Base-by-base conservation (phyloP, 768 basidiomycete genomes). In the Podaxis pistillaris region DNA sequence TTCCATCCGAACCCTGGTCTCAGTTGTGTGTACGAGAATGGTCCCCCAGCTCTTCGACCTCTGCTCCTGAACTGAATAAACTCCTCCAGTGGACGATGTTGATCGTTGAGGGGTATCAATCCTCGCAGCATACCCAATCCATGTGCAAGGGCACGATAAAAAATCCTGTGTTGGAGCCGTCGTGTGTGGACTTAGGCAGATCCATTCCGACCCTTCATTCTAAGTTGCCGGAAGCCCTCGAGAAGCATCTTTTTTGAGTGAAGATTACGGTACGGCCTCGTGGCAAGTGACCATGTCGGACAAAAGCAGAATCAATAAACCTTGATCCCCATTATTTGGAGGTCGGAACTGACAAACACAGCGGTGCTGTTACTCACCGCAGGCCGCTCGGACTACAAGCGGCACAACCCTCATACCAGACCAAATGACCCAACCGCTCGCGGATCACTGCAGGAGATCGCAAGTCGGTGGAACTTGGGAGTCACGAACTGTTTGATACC, bases 391-490 rank as follows among this genome's bases (percentile, higher is more conserved):
- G 30, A 30, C 17, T 40, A 19, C n/a, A 60, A 60, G 38, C 51
- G 51, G 51, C 28, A 53, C 38, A 53, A 60, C 24, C 51, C 59
- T 60, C 52, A 57, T 56, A 63, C 36, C 62, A 56, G 46, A 19
- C 26, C 19, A 51, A 36, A 50, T 41, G 38, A 58, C 62, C 57
- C 33, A 33, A 68, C 65, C 67, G 61, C 63, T 61, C 70, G 64
- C 75, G 75, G 74, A 77, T 72, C 74, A 76, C 67, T 77, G 74
- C 74, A 73, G 78, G 74, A 72, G 69, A 69, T 72, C 70, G 72
- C 69, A 71, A 73, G 75, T 79, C 69, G 76, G 76, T 78, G 70
- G 70, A 24, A 62, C 54, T 62, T 37, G 22, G 33, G 24, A 40
- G 58, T 51, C 58, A 50, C 59, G n/a, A 44, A 60, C 33, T 80